Base-by-base conservation (phyloP, 2,329 filamentous ascomycete species). In the Pseudopyrenochaeta lycopersici region DNA sequence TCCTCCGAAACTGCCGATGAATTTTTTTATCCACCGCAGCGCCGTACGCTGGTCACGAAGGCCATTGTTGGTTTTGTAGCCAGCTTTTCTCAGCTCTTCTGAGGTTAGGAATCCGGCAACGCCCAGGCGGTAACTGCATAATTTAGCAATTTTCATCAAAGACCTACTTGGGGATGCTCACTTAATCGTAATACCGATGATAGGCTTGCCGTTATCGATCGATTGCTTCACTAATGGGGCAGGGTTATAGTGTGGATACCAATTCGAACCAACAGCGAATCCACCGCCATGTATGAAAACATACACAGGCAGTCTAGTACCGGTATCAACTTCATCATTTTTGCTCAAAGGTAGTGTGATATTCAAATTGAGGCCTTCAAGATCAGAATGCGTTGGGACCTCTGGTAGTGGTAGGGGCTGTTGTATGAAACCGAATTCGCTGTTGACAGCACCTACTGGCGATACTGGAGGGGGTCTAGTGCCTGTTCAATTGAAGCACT, bases 281-380 rank as follows among this genome's bases (percentile, higher is more conserved):
- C 80, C 83, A 10, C 83, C 82, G 0, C 83, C 83, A 53, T 85
- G 82, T 4, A 85, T 76, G 56, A 83, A 84, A 1, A 82, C 75
- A 33, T 84, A 74, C 0, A 85, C 82, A 0, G 83, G 83, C 2
- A 84, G 68, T 5, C 75, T 76, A 11, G 69, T 66, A 4, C 53
- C 57, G 3, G 51, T 36, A 23, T 64, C 54, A 12, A 72, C 59
- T 2, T 33, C 33, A 1, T 66, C 67, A 52, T 64, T 51, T 14
- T 60, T 59, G 17, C 40, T 44, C 2, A 59, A 41, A 1, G 83
- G 82, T 0, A 80, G 72, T 0, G 80, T 79, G 42, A 85, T 79
- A 54, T 84, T 84, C 15, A 85, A 67, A 43, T 82, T 84, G 20
- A 86, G 68, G 29, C 82, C 79, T 44, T 84, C 78, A 2, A 77